A percentile compares a stretch with the other conserved stretches of the same genome.
Evolutionary conservation across 2,329 filamentous ascomycete genomes (phyloP).

Genomic region (Colletotrichum siamense): DNA sequence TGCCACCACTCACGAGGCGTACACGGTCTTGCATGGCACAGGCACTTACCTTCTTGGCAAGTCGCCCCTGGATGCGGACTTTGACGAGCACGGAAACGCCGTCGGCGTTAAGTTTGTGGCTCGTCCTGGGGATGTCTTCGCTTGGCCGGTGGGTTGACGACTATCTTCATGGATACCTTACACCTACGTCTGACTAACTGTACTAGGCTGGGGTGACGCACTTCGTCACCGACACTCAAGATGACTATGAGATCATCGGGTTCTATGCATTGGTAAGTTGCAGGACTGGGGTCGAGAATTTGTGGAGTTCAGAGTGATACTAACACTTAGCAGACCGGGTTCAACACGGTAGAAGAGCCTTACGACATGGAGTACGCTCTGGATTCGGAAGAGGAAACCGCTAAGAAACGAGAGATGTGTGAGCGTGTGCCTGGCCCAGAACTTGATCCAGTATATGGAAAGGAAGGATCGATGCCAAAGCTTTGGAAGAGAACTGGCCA

Average conservation of each 20-base stretch:
- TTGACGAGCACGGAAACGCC: not conserved
- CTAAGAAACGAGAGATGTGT: not conserved
- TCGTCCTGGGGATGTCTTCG: not conserved
- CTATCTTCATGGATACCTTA: not conserved
- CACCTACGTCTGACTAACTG: not conserved
- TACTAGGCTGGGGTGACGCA: not conserved
- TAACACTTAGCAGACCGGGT: not conserved
- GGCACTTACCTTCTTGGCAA: not conserved
- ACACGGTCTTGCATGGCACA: not conserved
- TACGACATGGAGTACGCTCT: not conserved
- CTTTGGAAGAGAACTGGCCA: not conserved
- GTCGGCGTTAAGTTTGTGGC: not conserved
- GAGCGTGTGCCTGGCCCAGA: not conserved
- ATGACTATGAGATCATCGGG: not conserved
- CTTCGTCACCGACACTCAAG: not conserved
- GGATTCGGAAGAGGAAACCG: not conserved
- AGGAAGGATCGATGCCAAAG: not conserved
- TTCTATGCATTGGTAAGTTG: not conserved
- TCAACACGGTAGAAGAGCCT: not conserved
- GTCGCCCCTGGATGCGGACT: not conserved
- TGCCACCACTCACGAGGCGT: not conserved
- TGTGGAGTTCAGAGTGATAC: not conserved
- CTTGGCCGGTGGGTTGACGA: not conserved
- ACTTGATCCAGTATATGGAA: not conserved
- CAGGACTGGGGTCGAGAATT: not conserved